Base-by-base conservation (phyloP, 2,329 filamentous ascomycete species). In the Metarhizium sp. region DNA sequence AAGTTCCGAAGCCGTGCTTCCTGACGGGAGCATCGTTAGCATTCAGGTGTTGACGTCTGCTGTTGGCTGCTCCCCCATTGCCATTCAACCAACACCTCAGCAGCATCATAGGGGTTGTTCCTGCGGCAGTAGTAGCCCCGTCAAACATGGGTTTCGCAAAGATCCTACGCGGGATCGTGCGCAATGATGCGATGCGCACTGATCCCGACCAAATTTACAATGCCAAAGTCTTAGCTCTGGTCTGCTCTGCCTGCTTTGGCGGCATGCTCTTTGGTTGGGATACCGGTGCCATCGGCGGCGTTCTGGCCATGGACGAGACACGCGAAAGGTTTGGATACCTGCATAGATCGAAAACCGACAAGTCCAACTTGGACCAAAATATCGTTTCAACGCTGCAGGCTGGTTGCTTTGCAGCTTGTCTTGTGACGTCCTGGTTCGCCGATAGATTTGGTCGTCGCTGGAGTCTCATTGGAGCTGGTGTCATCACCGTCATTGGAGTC, bases 371-470 rank as follows among this genome's bases (percentile, higher is more conserved):
- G 50, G 78, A 78, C 50, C 81, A 85, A 59, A 87, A 87, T 59
- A 75, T 89, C 56, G 86, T 87, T 32, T 86, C 84, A n/a, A 85
- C 81, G 0, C 76, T 88, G 10, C 85, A 88, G 69, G 84, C 79
- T 46, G 85, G 85, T 52, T 86, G 82, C 59, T 87, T 88, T 66
- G 73, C 80, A 53, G 84, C 84, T 40, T 82, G 82, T 57, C 74
- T 88, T 59, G 58, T 80, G 54, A 78, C 78, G 6, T 76, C 75
- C 38, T 81, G 75, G 72, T 62, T 78, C 47, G 75, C 80, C 5
- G 80, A 84, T 61, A 69, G 65, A 59, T 80, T 70, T 60, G 85
- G 85, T 16, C 77, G 85, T 52, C 78, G 78, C 49, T 63, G 59
- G 14, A 74, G 75, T 29, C 73, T 90, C 34, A 74, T 88, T 25